Conservation (phyloP, 345 rosid genomes). For the Eucalyptus albens region DNA sequence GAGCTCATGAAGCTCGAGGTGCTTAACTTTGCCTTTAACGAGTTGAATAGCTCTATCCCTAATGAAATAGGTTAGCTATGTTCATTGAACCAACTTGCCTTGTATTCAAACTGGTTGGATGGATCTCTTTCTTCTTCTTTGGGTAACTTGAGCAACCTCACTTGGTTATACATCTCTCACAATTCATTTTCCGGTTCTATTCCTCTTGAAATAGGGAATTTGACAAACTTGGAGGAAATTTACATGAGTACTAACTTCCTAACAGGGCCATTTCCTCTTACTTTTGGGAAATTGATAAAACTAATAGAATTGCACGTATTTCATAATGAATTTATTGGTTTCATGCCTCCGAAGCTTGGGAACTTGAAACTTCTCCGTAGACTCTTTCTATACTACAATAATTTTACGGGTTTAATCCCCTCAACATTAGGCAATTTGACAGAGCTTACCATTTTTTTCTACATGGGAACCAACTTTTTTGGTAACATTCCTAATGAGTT, state of each 20-base stretch:
- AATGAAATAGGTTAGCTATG: not conserved
- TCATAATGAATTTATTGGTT: not conserved
- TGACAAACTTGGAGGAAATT: not conserved
- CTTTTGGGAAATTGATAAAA: not conserved
- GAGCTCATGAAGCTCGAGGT: no score
- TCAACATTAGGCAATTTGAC: not conserved
- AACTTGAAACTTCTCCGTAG: not conserved
- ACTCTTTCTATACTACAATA: not conserved
- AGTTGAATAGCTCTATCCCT: not conserved
- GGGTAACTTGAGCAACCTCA: no score
- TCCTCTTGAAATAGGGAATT: no score
- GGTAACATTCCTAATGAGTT: no score
- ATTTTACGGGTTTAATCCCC: not conserved
- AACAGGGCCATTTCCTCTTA: constrained; percentile 4
- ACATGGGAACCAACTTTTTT: no score
- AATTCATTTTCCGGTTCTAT: no score
- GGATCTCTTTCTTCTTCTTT: no score
- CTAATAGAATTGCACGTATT: not conserved
- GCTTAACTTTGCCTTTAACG: no score
- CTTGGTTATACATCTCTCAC: no score
- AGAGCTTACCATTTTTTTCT: no score
- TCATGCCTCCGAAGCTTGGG: not conserved
- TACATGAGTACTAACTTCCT: not conserved
- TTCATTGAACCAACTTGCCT: accelerated
- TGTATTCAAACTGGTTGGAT: no score